A percentile compares a stretch with the other conserved stretches of the same genome.
Evolutionary conservation across 805 yeast species (phyloP).

Genomic region (Blastobotrys chiropterorum): DNA sequence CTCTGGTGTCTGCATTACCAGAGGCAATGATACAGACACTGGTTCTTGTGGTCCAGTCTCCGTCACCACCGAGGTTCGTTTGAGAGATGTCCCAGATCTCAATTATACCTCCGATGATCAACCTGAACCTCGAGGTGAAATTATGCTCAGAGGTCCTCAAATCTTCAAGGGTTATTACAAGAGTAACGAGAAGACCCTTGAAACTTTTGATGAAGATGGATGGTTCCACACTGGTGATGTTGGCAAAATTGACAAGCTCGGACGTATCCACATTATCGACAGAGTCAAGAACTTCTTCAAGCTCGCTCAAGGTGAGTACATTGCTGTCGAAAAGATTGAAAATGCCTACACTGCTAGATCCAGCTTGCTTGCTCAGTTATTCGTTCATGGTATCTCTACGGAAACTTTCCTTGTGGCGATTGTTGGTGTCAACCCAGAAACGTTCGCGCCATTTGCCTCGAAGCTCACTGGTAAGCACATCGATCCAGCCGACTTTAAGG

Average conservation of each 20-base stretch:
- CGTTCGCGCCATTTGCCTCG: conserved; percentile 30
- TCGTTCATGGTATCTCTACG: conserved; percentile 58
- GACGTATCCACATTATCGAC: conserved; percentile 58
- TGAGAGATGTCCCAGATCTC: conserved; percentile 62
- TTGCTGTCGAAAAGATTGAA: conserved; percentile 73
- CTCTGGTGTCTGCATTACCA: conserved; percentile 48
- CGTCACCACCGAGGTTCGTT: conserved; percentile 48
- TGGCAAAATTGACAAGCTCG: conserved; percentile 44
- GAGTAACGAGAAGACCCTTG: conserved; percentile 47
- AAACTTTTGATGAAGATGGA: conserved; percentile 48
- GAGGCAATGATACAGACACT: conserved; percentile 38
- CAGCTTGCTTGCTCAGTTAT: conserved; percentile 48
- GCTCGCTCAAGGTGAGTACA: conserved; percentile 58
- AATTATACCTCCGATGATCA: conserved; percentile 40
- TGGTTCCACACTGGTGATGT: conserved; percentile 69
- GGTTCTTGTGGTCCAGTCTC: conserved; percentile 62
- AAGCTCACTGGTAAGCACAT: conserved; percentile 29
- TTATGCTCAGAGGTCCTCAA: conserved; percentile 60
- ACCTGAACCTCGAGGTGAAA: conserved; percentile 50
- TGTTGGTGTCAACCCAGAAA: conserved; percentile 52
- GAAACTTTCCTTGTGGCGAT: conserved; percentile 53
- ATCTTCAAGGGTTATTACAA: conserved; percentile 52
- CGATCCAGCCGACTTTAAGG: conserved; percentile 23
- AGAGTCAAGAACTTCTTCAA: conserved; percentile 77
- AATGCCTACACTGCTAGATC: conserved; percentile 50